Evolutionary conservation across 2,329 filamentous ascomycete genomes (phyloP), one percentile per base, ranked within the genome.

Genomic region (Trichoderma brevicompactum): DNA sequence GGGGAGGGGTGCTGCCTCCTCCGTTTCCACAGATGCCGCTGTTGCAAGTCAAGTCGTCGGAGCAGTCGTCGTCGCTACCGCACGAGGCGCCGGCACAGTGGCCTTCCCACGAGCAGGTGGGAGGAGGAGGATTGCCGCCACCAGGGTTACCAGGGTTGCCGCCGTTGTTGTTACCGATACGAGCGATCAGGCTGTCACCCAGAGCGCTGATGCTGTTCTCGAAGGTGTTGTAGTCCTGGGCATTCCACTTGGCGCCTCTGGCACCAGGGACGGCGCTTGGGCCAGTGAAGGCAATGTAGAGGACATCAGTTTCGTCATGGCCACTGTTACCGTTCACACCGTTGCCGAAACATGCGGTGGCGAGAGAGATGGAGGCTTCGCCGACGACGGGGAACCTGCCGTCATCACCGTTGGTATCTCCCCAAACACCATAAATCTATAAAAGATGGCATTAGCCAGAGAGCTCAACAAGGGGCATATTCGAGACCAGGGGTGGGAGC

Each of bases 211-310:
- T 81, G 70, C 83, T 87, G n/a, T 68, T 74, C 73, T 85, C 81
- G 68, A 89, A 88, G 15, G 81, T 78, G 8, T 75, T 74, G 32
- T 77, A 82, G 67, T 74, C 80, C 7, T 72, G 71, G 0, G 86
- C 84, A 8, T 76, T 75, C 87, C 87, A 90, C 36, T 81, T 76
- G 0, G 87, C 87, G 19, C 79, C 80, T 2, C 75, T 72, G 12
- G 78, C 74, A 1, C 86, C 86, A 0, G 86, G 85, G 0, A 88
- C 83, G 0, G 87, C 86, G 6, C 83, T 80, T 0, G 74, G 64
- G 1, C 86, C 86, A 0, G 78, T 78, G 70, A 90, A 90, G 0
- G 84, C 87, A 55, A 90, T 79, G 73, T 85, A 89, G 41, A 90
- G 74, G 0, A 89, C 84, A 72, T 90, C 86, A 40, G 85, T 80